phyloP scores from a whole-genome alignment of 106 monocot species.

The Platanthera zijinensis region DNA sequence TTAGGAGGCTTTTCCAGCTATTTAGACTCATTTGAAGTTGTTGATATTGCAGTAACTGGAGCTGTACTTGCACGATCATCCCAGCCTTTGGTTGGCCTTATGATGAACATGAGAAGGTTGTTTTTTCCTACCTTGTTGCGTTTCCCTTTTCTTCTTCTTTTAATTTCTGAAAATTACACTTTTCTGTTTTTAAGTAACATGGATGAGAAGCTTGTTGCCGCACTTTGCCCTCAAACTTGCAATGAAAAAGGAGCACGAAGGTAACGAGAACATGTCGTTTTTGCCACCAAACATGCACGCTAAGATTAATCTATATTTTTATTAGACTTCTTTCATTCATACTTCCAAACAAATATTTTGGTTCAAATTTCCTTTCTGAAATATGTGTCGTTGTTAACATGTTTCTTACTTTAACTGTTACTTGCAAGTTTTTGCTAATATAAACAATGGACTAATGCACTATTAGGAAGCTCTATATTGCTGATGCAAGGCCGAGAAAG shows the following conservation, averaged over 20 bases:
- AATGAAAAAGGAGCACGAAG: slow-evolving; percentile 38
- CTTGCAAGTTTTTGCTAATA: background rate
- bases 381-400: slow-evolving; percentile 1
- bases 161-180: background rate
- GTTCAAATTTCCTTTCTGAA: background rate
- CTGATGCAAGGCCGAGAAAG: slow-evolving; percentile 93
- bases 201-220: slow-evolving; percentile 98
- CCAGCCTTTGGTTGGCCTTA: slow-evolving; percentile 85
- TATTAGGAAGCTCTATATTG: slow-evolving; percentile 92
- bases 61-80: slow-evolving; percentile 95
- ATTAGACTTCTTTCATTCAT: background rate
- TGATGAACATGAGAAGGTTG: slow-evolving; percentile 87
- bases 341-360: background rate
- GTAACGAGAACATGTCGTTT: slow-evolving; percentile 13
- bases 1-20: background rate
- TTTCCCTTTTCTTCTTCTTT: background rate
- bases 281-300: background rate
- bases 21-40: slow-evolving; percentile 3
- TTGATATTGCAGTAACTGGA: slow-evolving; percentile 50
- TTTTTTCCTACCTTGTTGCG: background rate
- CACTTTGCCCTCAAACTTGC: slow-evolving; percentile 47
- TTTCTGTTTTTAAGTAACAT: slow-evolving; percentile 48
- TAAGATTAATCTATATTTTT: background rate
- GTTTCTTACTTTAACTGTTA: background rate
- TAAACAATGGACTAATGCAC: slow-evolving; percentile 4